phyloP scores from a whole-genome alignment of 2,329 filamentous ascomycete genomes.

The Trichophyton rubrum region DNA sequence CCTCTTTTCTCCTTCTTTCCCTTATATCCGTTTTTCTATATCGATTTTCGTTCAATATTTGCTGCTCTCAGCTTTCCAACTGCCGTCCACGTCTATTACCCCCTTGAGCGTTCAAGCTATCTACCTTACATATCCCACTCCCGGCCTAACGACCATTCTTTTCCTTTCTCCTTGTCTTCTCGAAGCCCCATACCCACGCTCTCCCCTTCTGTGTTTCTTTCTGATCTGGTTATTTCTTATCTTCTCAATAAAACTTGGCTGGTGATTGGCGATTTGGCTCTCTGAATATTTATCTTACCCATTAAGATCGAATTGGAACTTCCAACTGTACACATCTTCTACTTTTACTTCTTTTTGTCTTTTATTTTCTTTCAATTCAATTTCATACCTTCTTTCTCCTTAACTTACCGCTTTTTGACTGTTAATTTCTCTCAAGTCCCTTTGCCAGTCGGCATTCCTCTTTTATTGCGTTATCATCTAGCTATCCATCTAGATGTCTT shows the following conservation, averaged over 20 bases:
- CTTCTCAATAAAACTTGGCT: conserved; percentile 1
- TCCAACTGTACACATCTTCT: neutral
- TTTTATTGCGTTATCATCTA: conserved; percentile 11
- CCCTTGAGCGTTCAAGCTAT: neutral
- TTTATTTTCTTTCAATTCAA: no score
- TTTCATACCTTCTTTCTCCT: neutral
- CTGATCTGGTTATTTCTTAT: neutral
- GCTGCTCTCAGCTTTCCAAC: neutral
- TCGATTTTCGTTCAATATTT: neutral
- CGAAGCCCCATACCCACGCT: no score
- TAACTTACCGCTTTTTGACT: neutral
- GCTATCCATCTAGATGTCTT: neutral
- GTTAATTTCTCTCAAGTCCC: conserved; percentile 13
- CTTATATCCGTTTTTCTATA: neutral
- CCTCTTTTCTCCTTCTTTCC: neutral
- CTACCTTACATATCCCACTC: conserved; percentile 9
- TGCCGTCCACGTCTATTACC: neutral
- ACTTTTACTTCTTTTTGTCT: neutral
- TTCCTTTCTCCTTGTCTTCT: no score
- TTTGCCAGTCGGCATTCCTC: conserved; percentile 11
- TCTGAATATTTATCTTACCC: neutral
- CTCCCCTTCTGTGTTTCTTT: conserved; percentile 11
- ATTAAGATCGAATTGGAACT: neutral
- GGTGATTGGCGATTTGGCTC: neutral
- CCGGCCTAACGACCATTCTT: conserved; percentile 3